Evolutionary conservation across 129 eudicot genomes (phyloP).

Genomic region (Escallonia herrerae): DNA sequence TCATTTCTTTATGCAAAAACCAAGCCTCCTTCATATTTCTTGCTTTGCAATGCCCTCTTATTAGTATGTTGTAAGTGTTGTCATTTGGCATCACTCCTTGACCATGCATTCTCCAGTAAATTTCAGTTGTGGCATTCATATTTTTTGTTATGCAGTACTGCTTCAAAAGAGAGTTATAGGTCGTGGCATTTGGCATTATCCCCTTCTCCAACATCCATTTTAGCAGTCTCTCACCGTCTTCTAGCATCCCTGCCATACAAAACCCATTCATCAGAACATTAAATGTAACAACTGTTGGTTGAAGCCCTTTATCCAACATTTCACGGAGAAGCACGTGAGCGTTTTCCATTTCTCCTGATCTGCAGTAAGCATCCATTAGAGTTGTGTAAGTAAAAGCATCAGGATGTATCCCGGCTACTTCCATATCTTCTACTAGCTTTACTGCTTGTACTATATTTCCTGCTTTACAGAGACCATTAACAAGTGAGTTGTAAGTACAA

Average conservation of each 20-base stretch:
- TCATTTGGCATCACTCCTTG: slow-evolving; percentile 55
- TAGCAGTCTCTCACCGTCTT: slow-evolving; percentile 76
- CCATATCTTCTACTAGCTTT: slow-evolving; percentile 78
- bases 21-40: slow-evolving; percentile 97
- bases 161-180: slow-evolving; percentile 84
- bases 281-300: slow-evolving; percentile 84
- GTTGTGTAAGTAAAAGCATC: slow-evolving; percentile 80
- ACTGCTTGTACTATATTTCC: slow-evolving; percentile 63
- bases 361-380: slow-evolving; percentile 84
- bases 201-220: slow-evolving; percentile 91
- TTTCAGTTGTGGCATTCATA: slow-evolving; percentile 64
- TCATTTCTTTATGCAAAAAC: slow-evolving; percentile 79
- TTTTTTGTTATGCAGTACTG: slow-evolving; percentile 69
- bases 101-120: slow-evolving; percentile 60
- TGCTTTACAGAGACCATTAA: slow-evolving; percentile 81
- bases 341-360: slow-evolving; percentile 62
- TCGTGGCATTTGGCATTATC: slow-evolving; percentile 73
- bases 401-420: slow-evolving; percentile 52
- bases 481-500: slow-evolving; percentile 72
- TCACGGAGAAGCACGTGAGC: slow-evolving; percentile 69
- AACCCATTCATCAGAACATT: slow-evolving; percentile 93
- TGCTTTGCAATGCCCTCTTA: slow-evolving; percentile 87
- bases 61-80: slow-evolving; percentile 67
- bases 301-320: slow-evolving; percentile 70
- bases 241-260: slow-evolving; percentile 79